Evolutionary conservation across 768 basidiomycete species (phyloP), one percentile per base, ranked within the genome.

Genomic region (Nevesoporus exiguus): DNA sequence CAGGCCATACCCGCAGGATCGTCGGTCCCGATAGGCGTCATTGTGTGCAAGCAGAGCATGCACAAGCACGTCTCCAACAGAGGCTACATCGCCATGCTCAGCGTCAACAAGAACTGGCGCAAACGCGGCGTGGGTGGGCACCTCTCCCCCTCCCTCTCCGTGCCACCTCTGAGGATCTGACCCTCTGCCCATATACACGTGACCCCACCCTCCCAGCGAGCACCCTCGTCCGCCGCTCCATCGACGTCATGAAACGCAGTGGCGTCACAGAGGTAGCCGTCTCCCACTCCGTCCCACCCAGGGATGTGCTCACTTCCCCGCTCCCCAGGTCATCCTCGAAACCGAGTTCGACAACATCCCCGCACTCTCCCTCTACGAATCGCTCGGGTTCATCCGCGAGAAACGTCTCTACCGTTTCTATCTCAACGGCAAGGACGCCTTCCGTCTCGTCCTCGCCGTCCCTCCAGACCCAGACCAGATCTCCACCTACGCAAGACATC

Each of bases 1-100:
- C 51, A 71, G 64, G 66, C 72, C 29, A 68, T 65, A 25, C 65
- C 62, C 3, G 52, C 66, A 17, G 62, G 46, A 19, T 71, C 62
- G 11, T 64, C 79, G 10, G 74, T 73, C 25, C 90, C 94, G 17
- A 82, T 98, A 57, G 97, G 93, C 27, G 91, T 92, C 15, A 92
- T 99, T 56, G 88, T 99, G 21, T 97, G 93, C 82, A 99, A 98
- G 77, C 96, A 97, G 73, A 93, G 93, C 62, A 78, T 82, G 68
- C 97, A 98, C 73, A 77, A 77, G 51, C 80, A 86, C 57, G 73
- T 75, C 36, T 75, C 82, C 10, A 91, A 93, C 67, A 74, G 97
- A 67, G 97, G 97, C 14, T 99, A 99, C 69, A 96, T 99, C 54
- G 97, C 95, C 34, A 98, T 98, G 97, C 82, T 98, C 51, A 93